Base-by-base conservation (phyloP, 2,329 filamentous ascomycete genomes). In the Aspergillus aculeatinus region DNA sequence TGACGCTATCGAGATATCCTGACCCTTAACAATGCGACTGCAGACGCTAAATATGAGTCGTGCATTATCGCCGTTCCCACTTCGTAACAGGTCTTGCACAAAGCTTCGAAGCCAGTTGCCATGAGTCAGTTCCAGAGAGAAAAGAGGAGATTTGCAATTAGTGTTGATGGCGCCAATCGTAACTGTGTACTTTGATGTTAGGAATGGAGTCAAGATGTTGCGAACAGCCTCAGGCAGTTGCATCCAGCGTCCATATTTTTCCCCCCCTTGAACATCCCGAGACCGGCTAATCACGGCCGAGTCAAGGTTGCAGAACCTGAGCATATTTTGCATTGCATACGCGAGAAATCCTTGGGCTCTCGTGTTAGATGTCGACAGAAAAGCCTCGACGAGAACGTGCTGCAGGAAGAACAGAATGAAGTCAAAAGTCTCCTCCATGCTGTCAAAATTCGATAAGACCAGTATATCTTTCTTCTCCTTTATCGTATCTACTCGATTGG, bases 241-340 rank as follows among this genome's bases (percentile, higher is more conserved):
- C 44, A 87, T 79, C 91, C 92, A 99, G 72, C 91, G 89, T 58
- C 85, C 81, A 69, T 89, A 90, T 27, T 88, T 83, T 3, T 84
- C 81, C 52, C 83, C 84, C 11, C 82, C 81, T 29, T 87, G 84
- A 21, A 82, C 79, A 51, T 81, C 79, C 42, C 83, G 80, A 44
- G 82, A 79, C 49, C 82, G 79, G 19, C 82, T 74, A 31, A 79
- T 78, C 44, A 82, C 78, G 21, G 81, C 85, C 11, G 83, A 80
- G 60, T 82, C 87, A 69, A 97, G 88, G 29, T 89, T 88, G 69
- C 90, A 91, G 65, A 89, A 87, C 49, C 88, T 87, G 3, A 98
- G 83, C 47, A 98, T 83, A 68, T 96, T 89, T 75, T 99, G 95
- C 87, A 99, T 97, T 2, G 89, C 91, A 75, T 90, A 99, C 1